These are phyloP conservation scores for Russula abietina DNA, from an alignment of 768 basidiomycete species.

Conservation along the genomic window DNA sequence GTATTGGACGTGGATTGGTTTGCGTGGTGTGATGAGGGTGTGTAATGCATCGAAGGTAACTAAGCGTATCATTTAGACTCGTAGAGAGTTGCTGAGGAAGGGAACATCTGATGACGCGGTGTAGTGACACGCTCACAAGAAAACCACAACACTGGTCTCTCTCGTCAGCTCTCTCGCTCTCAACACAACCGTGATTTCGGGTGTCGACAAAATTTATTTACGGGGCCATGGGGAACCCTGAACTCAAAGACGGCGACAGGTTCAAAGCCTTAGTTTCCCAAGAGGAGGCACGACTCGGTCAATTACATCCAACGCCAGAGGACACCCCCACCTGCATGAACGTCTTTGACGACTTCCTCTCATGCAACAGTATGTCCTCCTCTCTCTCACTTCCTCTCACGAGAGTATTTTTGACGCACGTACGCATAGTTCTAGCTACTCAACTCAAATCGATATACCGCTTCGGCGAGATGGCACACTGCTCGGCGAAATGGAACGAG, in stretches of 20 bases:
- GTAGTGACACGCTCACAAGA: no score
- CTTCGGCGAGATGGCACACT: slow-evolving; percentile 67
- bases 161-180: neutral
- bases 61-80: slow-evolving; percentile 42
- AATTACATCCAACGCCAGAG: slow-evolving; percentile 63
- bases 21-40: slow-evolving; percentile 65
- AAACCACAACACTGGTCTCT: neutral
- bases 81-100: neutral
- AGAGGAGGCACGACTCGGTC: slow-evolving; percentile 59
- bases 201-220: neutral
- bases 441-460: slow-evolving; percentile 86
- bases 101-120: no score
- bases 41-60: slow-evolving; percentile 77
- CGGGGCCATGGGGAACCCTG: neutral
- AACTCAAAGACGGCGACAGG: slow-evolving; percentile 28
- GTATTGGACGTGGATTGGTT: slow-evolving; percentile 61
- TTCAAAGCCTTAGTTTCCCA: slow-evolving; percentile 55
- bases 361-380: slow-evolving; percentile 53
- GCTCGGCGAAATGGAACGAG: slow-evolving; percentile 74
- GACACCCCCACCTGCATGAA: slow-evolving; percentile 81
- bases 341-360: slow-evolving; percentile 64
- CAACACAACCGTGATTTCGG: neutral
- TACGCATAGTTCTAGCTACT: slow-evolving; percentile 38
- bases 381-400: neutral
- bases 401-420: neutral